phyloP scores from a whole-genome alignment of 1,139 yeast genomes.

The Geotrichum restrictum region DNA sequence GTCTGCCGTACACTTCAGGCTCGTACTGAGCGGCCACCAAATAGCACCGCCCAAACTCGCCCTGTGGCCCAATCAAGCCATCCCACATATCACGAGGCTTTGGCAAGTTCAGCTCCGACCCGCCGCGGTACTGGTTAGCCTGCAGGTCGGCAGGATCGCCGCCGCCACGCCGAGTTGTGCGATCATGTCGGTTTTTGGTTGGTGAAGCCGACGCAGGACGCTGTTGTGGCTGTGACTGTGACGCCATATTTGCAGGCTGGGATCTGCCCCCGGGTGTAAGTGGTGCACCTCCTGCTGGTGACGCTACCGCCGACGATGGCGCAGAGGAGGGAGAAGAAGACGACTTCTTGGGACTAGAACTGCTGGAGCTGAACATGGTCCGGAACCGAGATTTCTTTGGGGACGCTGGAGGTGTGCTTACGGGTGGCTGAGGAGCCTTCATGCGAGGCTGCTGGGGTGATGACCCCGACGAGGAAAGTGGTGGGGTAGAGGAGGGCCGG shows the following conservation, averaged over 20 bases:
- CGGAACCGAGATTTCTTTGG: conserved; percentile 21
- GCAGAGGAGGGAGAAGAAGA: background rate
- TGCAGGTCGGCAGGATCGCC: too few species aligned
- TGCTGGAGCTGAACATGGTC: conserved; percentile 20
- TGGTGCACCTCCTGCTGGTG: too few species aligned
- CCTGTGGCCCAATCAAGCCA: conserved; percentile 65
- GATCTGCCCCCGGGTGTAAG: too few species aligned
- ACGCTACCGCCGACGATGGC: too few species aligned
- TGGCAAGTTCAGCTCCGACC: background rate
- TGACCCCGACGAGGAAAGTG: too few species aligned
- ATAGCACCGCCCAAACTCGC: conserved; percentile 81
- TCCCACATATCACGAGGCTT: conserved; percentile 34
- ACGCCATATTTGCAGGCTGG: conserved; percentile 6
- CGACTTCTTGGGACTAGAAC: conserved; percentile 27
- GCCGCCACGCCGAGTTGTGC: too few species aligned
- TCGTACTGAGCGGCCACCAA: conserved; percentile 64
- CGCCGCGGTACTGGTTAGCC: background rate
- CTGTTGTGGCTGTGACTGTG: background rate
- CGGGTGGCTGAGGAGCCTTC: conserved; percentile 4
- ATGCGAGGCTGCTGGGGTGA: conserved; percentile 3
- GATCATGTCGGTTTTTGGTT: background rate
- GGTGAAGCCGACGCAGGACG: background rate
- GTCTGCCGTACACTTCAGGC: conserved; percentile 52
- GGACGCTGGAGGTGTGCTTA: conserved; percentile 5
- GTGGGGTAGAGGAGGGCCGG: background rate